These are phyloP conservation scores for Hysterium pulicare DNA, from an alignment of 2,329 filamentous ascomycete genomes.

Conservation along the genomic window DNA sequence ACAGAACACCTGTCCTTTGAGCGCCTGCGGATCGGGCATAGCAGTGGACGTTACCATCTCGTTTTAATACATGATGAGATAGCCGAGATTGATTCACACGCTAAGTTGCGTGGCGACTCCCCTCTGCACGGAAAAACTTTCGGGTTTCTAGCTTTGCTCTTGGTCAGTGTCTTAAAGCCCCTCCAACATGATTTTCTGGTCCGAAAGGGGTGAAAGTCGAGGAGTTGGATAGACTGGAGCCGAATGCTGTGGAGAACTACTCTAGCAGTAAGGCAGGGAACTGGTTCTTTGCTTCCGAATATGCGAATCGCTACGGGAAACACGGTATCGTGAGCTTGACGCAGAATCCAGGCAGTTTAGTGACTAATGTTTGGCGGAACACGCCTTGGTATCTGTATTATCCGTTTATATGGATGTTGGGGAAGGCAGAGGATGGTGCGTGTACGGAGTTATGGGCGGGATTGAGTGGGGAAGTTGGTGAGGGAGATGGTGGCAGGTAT, in stretches of 20 bases:
- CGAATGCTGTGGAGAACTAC: constrained; percentile 1
- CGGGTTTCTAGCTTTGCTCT: no score
- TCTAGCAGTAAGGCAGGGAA: neutral
- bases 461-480: neutral
- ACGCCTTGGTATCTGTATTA: neutral
- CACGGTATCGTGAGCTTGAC: constrained; percentile 6
- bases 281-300: neutral
- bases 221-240: no score
- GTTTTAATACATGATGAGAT: no score
- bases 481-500: neutral
- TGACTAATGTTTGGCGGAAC: neutral
- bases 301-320: neutral
- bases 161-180: no score
- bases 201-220: no score
- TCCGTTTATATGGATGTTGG: neutral
- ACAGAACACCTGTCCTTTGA: no score
- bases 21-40: no score
- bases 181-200: no score
- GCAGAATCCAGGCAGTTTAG: constrained; percentile 21
- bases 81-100: no score
- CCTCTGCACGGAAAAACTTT: no score
- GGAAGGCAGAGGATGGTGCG: neutral
- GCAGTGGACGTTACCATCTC: no score
- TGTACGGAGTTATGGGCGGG: constrained; percentile 1
- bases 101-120: no score